These are phyloP conservation scores for Polyporus tsugae DNA, from an alignment of 1,284 basidiomycete species.

Conservation along the genomic window DNA sequence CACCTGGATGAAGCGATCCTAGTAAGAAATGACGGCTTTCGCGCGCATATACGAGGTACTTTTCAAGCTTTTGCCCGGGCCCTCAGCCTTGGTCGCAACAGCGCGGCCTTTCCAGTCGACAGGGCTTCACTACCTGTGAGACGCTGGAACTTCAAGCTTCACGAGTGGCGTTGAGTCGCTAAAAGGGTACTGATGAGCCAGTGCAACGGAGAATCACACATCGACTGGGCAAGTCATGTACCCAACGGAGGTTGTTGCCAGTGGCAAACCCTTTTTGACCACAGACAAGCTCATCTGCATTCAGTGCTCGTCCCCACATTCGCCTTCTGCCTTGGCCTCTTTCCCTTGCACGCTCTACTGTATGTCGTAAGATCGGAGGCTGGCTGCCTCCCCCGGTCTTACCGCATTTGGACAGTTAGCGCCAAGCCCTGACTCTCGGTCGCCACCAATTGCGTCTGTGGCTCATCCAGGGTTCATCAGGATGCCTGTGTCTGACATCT, in stretches of 20 bases:
- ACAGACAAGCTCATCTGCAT: no score
- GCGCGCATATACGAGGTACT: no score
- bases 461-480: conserved; percentile 16
- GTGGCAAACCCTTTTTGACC: background rate
- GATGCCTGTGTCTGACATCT: conserved; percentile 12
- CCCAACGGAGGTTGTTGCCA: background rate
- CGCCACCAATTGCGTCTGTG: conserved; percentile 18
- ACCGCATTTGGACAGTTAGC: conserved; percentile 7
- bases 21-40: no score
- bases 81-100: no score
- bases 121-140: background rate
- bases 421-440: conserved; percentile 2
- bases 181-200: conserved; percentile 16
- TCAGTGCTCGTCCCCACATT: background rate
- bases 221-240: background rate
- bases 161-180: conserved; percentile 19
- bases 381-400: background rate
- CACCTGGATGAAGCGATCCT: no score
- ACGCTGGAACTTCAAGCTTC: background rate
- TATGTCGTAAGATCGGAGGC: background rate
- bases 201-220: conserved; percentile 15
- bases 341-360: background rate
- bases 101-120: no score
- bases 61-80: no score
- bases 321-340: background rate